Percentiles rank a stretch among this genome's conserved stretches.
phyloP scores from a whole-genome alignment of 306 rosid species.

The Pyrus betulifolia region DNA sequence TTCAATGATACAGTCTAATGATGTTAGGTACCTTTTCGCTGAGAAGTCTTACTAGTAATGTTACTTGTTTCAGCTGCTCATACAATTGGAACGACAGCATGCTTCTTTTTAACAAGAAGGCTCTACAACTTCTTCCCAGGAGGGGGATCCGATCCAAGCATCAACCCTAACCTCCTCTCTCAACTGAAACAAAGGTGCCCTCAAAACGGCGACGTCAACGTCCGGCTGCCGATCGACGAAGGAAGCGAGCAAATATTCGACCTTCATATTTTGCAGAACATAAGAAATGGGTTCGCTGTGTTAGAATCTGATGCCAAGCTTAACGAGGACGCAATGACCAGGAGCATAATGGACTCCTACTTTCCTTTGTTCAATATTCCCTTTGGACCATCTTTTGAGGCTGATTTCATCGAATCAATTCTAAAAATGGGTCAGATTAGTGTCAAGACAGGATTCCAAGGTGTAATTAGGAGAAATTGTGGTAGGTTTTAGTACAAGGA shows the following conservation, averaged over 20 bases:
- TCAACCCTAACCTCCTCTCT: slow-evolving; percentile 40
- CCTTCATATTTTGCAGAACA: slow-evolving; percentile 48
- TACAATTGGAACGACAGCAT: slow-evolving; percentile 88
- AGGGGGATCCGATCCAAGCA: slow-evolving; percentile 64
- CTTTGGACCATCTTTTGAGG: slow-evolving; percentile 49
- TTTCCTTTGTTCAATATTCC: slow-evolving; percentile 25
- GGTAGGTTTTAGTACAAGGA: slow-evolving; percentile 26
- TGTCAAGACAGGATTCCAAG: slow-evolving; percentile 54
- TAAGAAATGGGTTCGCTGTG: slow-evolving; percentile 62
- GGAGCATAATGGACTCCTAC: slow-evolving; percentile 46
- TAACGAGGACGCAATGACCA: slow-evolving; percentile 43
- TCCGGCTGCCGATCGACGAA: slow-evolving; percentile 42
- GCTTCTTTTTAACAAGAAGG: slow-evolving; percentile 74
- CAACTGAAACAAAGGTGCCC: slow-evolving; percentile 48
- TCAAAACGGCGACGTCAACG: slow-evolving; percentile 37
- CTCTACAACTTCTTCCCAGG: slow-evolving; percentile 56
- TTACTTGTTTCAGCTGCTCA: slow-evolving; percentile 57
- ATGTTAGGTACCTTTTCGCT: too few relatives aligned
- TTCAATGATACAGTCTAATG: too few relatives aligned
- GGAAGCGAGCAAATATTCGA: slow-evolving; percentile 52
- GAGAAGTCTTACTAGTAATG: too few relatives aligned
- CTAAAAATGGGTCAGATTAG: slow-evolving; percentile 79
- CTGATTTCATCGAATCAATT: slow-evolving; percentile 53
- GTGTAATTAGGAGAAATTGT: slow-evolving; percentile 54
- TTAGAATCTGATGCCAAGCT: slow-evolving; percentile 81